phyloP scores from a whole-genome alignment of 768 basidiomycete species.

The Suillus brevipes region DNA sequence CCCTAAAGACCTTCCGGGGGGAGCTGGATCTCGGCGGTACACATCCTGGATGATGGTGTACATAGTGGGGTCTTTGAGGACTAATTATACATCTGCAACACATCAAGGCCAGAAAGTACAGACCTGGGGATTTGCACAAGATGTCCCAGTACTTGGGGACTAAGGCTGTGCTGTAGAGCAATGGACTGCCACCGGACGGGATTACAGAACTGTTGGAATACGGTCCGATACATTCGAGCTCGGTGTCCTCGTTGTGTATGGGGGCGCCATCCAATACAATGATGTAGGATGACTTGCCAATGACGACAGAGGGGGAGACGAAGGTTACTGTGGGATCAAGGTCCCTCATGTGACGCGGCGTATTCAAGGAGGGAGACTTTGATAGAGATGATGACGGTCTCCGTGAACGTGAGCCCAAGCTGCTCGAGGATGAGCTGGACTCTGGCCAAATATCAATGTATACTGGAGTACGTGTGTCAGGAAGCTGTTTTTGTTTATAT shows the following conservation, averaged over 20 bases:
- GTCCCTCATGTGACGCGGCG: slow-evolving; percentile 51
- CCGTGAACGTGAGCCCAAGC: not conserved
- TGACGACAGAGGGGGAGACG: slow-evolving; percentile 45
- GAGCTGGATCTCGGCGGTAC: slow-evolving; percentile 20
- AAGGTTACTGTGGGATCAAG: slow-evolving; percentile 76
- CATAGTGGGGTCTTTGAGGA: slow-evolving; percentile 55
- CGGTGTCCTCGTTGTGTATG: slow-evolving; percentile 21
- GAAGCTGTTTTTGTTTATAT: slow-evolving; percentile 24
- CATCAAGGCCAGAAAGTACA: not conserved
- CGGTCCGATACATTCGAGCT: slow-evolving; percentile 34
- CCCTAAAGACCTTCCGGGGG: slow-evolving; percentile 20
- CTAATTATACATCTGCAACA: slow-evolving; percentile 19
- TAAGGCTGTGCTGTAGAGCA: slow-evolving; percentile 60
- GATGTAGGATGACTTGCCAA: slow-evolving; percentile 55
- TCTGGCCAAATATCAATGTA: slow-evolving; percentile 34
- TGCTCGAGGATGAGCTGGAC: slow-evolving; percentile 6
- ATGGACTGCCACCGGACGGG: slow-evolving; percentile 29
- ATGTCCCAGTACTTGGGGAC: slow-evolving; percentile 69
- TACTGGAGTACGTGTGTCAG: slow-evolving; percentile 31
- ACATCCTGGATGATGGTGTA: slow-evolving; percentile 71
- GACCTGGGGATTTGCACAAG: slow-evolving; percentile 56
- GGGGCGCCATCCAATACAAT: slow-evolving; percentile 50
- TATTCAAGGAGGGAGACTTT: slow-evolving; percentile 14
- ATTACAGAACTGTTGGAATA: slow-evolving; percentile 22
- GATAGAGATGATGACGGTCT: slow-evolving; percentile 5